Evolutionary conservation across 75 land plant genomes (phyloP).

Genomic region (Cupressus sempervirens): DNA sequence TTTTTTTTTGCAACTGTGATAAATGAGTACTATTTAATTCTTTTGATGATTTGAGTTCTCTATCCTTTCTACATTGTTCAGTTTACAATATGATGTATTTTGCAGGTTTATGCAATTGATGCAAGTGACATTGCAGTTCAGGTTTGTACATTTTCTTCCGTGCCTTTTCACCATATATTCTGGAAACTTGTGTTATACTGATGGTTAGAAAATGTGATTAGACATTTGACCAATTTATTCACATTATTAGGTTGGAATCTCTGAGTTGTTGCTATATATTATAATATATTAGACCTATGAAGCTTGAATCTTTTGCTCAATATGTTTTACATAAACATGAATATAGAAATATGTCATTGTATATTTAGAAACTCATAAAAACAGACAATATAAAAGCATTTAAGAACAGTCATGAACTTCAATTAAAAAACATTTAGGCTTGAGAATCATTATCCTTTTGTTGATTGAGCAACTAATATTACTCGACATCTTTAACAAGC

Average conservation of each 20-base stretch:
- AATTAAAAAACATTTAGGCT: not conserved
- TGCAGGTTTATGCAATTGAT: constrained; percentile 96
- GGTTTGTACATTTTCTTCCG: constrained; percentile 34
- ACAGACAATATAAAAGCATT: not conserved
- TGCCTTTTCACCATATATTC: constrained; percentile 1
- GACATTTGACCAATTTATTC: not conserved
- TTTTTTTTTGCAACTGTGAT: not conserved
- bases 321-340: not conserved
- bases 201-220: not conserved
- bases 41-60: not conserved
- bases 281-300: not conserved
- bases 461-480: not conserved
- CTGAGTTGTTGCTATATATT: not conserved
- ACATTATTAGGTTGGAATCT: not conserved
- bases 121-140: constrained; percentile 96
- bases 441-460: not conserved
- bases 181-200: not conserved
- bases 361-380: not conserved
- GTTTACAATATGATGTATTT: constrained; percentile 8
- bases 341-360: not conserved
- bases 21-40: not conserved
- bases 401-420: not conserved
- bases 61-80: not conserved
- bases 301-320: not conserved
- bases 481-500: not conserved